phyloP scores from a whole-genome alignment of 2,329 filamentous ascomycete genomes.

The Calonectria fujianensis region DNA sequence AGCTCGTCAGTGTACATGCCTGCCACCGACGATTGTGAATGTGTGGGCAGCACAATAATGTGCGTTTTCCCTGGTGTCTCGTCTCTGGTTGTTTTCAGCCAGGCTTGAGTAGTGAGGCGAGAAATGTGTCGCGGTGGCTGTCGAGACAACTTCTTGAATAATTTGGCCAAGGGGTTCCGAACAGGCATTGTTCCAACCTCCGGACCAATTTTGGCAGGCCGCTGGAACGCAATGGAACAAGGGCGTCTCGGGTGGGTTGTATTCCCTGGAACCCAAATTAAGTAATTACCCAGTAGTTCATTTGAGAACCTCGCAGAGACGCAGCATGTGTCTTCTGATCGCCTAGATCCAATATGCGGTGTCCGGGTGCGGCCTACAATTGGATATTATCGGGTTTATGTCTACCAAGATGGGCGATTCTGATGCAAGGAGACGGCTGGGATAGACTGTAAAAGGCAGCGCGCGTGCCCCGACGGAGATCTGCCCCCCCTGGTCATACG shows the following conservation, averaged over 20 bases:
- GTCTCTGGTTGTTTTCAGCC: constrained; percentile 1
- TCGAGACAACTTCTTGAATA: constrained; percentile 18
- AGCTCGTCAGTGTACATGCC: constrained; percentile 11
- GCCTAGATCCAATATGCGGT: constrained; percentile 3
- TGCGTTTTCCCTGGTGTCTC: neutral
- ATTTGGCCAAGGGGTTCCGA: constrained; percentile 32
- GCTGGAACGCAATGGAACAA: constrained; percentile 35
- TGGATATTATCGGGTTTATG: constrained; percentile 10
- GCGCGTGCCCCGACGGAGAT: neutral
- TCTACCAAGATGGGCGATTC: constrained; percentile 5
- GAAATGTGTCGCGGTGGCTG: constrained; percentile 27
- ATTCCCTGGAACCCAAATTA: constrained; percentile 18
- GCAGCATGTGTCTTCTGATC: constrained; percentile 14
- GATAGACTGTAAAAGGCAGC: constrained; percentile 15
- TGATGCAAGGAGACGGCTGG: constrained; percentile 32
- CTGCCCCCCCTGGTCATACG: constrained; percentile 15
- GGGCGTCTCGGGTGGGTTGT: constrained; percentile 17
- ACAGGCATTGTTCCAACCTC: constrained; percentile 38
- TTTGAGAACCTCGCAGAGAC: constrained; percentile 14
- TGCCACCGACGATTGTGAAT: constrained; percentile 5
- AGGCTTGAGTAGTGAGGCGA: neutral
- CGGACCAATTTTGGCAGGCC: constrained; percentile 34
- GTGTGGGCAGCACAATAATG: neutral
- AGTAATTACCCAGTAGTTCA: constrained; percentile 13
- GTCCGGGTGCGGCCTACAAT: constrained; percentile 10